A percentile compares a stretch with the other conserved stretches of the same genome.
phyloP scores from a whole-genome alignment of 2,329 filamentous ascomycete genomes.

The Penicillium sp. region DNA sequence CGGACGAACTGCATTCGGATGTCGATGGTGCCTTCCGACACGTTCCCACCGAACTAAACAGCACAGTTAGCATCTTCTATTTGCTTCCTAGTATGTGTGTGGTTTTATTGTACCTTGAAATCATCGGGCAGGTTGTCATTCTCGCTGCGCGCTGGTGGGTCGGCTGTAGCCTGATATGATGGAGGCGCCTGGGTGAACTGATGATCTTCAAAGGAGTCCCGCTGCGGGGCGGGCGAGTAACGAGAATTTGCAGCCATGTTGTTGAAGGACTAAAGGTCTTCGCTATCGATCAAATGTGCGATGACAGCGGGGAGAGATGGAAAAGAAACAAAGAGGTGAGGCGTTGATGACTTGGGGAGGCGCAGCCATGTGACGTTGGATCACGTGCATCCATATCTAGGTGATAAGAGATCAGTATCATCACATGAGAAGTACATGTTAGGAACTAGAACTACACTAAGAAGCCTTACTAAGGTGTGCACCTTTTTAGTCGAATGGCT shows the following conservation, averaged over 20 bases:
- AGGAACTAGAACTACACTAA: too few species aligned
- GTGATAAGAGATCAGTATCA: slow-evolving; percentile 1
- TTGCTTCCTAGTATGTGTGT: neutral
- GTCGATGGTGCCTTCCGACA: slow-evolving; percentile 88
- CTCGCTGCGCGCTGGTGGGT: slow-evolving; percentile 62
- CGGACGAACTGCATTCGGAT: slow-evolving; percentile 95
- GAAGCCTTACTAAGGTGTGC: too few species aligned
- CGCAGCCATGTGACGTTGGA: slow-evolving; percentile 17
- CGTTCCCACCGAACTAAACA: slow-evolving; percentile 76
- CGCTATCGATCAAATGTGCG: neutral
- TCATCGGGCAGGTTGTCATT: slow-evolving; percentile 93
- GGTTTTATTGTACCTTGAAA: slow-evolving; percentile 65
- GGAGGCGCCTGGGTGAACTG: slow-evolving; percentile 73
- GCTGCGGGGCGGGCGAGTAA: slow-evolving; percentile 76
- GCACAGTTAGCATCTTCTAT: slow-evolving; percentile 9
- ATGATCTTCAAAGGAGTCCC: slow-evolving; percentile 74
- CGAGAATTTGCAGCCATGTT: slow-evolving; percentile 70
- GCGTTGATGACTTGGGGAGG: slow-evolving; percentile 5
- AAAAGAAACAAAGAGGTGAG: slow-evolving; percentile 3
- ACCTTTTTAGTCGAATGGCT: too few species aligned
- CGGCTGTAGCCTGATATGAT: slow-evolving; percentile 64
- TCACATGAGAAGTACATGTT: too few species aligned
- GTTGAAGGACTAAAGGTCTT: neutral
- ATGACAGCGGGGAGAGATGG: neutral
- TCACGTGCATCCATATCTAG: slow-evolving; percentile 11